These are phyloP conservation scores for Rhizopus arrhizus DNA, from an alignment of 371 early-diverging fungal species.

Conservation along the genomic window DNA sequence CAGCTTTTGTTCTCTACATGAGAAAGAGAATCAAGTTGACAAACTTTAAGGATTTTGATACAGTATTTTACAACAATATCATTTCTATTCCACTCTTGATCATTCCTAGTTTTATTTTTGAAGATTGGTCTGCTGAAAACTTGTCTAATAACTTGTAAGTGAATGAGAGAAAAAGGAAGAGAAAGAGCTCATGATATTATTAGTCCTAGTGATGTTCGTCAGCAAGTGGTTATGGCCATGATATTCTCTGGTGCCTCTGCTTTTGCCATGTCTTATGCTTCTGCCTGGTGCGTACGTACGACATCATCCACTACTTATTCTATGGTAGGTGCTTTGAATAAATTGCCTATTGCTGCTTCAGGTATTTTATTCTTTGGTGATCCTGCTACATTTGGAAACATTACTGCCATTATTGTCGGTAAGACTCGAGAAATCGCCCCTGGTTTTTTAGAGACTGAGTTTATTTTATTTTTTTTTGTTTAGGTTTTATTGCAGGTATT, in stretches of 20 bases:
- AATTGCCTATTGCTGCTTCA: slow-evolving; percentile 93
- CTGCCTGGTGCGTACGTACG: slow-evolving; percentile 95
- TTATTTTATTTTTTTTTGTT: neutral
- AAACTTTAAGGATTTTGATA: slow-evolving; percentile 92
- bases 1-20: slow-evolving; percentile 90
- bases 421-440: slow-evolving; percentile 5
- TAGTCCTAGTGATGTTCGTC: slow-evolving; percentile 54
- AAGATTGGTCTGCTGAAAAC: slow-evolving; percentile 69
- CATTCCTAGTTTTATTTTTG: slow-evolving; percentile 76
- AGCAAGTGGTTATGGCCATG: slow-evolving; percentile 68
- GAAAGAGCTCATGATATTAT: neutral
- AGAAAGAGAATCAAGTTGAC: slow-evolving; percentile 84
- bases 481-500: slow-evolving; percentile 81
- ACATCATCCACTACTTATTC: slow-evolving; percentile 96
- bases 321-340: slow-evolving; percentile 99
- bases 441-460: neutral
- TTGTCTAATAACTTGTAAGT: slow-evolving; percentile 64
- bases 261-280: slow-evolving; percentile 91
- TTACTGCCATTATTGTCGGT: slow-evolving; percentile 78
- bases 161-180: neutral
- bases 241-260: slow-evolving; percentile 83
- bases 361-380: slow-evolving; percentile 97
- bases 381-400: slow-evolving; percentile 77
- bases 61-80: slow-evolving; percentile 96
- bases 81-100: slow-evolving; percentile 88